phyloP scores from a whole-genome alignment of 305 asterid genomes.

The Ilex paraguariensis region DNA sequence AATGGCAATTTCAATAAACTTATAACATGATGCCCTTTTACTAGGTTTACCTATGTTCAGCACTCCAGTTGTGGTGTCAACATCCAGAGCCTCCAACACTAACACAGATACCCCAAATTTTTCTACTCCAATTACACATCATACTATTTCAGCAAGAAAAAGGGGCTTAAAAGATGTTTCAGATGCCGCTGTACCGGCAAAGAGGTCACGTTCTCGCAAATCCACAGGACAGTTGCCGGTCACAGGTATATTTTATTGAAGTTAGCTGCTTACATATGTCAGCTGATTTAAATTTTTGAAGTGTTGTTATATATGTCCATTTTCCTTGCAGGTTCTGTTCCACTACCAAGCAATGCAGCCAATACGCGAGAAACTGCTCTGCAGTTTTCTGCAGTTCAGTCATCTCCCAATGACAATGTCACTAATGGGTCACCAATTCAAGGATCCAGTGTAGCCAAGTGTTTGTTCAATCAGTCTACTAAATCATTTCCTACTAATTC shows the following conservation, averaged over 20 bases:
- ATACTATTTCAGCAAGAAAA: conserved; percentile 36
- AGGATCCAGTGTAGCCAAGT: conserved; percentile 69
- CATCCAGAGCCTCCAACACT: conserved; percentile 24
- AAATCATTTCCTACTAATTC: conserved; percentile 54
- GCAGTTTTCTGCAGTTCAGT: conserved; percentile 23
- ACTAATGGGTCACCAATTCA: conserved; percentile 33
- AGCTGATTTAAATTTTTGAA: too few relatives aligned
- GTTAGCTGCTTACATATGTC: not conserved
- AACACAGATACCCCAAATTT: conserved; percentile 25
- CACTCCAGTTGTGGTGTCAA: conserved; percentile 41
- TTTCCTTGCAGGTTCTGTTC: conserved; percentile 31
- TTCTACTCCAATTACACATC: conserved; percentile 38
- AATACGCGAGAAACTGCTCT: conserved; percentile 21
- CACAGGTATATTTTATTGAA: conserved; percentile 37
- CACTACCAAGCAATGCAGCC: conserved; percentile 30
- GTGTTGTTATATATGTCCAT: not conserved
- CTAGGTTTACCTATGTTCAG: conserved; percentile 52
- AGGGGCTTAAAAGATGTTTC: conserved; percentile 41
- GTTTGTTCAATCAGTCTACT: conserved; percentile 65
- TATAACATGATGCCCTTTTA: conserved; percentile 4
- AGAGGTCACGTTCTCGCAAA: conserved; percentile 48
- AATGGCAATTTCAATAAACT: conserved; percentile 6
- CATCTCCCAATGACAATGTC: conserved; percentile 19
- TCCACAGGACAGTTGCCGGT: conserved; percentile 20
- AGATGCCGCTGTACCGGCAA: conserved; percentile 27